Evolutionary conservation across 2,329 filamentous ascomycete genomes (phyloP), one percentile per base, ranked within the genome.

Genomic region (Epichloe hybrida): DNA sequence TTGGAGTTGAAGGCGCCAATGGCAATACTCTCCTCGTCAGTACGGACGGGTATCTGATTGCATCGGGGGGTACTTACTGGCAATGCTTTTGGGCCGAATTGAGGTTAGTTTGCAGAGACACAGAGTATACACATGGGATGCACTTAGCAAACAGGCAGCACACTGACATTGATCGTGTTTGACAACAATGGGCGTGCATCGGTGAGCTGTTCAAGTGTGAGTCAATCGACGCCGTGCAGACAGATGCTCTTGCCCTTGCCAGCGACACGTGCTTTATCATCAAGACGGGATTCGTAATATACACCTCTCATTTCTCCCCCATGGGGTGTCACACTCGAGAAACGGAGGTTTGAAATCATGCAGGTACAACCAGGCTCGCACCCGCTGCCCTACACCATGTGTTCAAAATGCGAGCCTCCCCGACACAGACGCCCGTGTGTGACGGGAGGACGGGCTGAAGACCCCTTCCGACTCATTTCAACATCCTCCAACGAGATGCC

Each of bases 321-420:
- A 27, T 39, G 45, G 45, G 45, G 45, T 47, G 36, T 39, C 35
- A 39, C 45, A 34, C 45, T 12, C 39, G 36, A 47, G 21, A 27
- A 31, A 46, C 35, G 9, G 8, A 8, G 4, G 6, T 34, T 34
- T 6, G n/a, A 41, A 8, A 27, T 12, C 38, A 49, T 49, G 48
- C 41, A 50, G 48, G 48, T 50, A 50, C 48, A 42, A 44, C n/a
- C 15, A 13, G 31, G 48, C 20, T 44, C 31, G 31, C 23, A 49
- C 40, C 40, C 38, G 20, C 39, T 12, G 34, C 9, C 11, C 48
- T 50, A 34, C 7, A 39, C 41, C 40, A 37, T 45, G 9, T 50
- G 34, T 46, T 23, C 38, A 8, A 35, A 21, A 45, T 44, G 34
- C 48, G 44, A 13, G 21, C 31, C 35, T 39, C 44, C 48, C 48